These are phyloP conservation scores for Trichoderma brevicompactum DNA, from an alignment of 2,329 filamentous ascomycete species.

Conservation along the genomic window DNA sequence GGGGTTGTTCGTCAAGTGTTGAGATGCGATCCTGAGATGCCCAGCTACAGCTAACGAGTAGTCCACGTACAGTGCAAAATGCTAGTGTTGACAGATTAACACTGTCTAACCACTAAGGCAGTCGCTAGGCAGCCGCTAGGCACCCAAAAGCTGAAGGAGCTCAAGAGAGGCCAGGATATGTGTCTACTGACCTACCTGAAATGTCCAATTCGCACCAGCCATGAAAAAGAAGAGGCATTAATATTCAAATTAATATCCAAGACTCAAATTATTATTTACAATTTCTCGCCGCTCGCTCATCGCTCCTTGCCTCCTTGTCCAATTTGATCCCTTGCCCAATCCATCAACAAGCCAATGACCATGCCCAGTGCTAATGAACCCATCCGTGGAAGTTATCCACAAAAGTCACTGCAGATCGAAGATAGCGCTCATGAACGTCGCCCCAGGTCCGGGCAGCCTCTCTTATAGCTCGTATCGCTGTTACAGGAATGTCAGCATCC, in stretches of 20 bases:
- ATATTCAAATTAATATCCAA: background rate
- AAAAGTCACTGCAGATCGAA: slow-evolving; percentile 72
- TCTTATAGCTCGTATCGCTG: slow-evolving; percentile 72
- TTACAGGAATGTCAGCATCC: slow-evolving; percentile 23
- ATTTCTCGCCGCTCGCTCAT: background rate
- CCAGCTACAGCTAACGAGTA: background rate
- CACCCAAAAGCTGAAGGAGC: background rate
- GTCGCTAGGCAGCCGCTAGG: background rate
- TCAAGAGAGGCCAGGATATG: background rate
- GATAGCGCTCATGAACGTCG: slow-evolving; percentile 66
- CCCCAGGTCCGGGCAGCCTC: slow-evolving; percentile 77
- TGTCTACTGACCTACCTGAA: too few relatives aligned
- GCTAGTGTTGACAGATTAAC: background rate
- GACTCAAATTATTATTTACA: background rate
- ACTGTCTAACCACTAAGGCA: slow-evolving; percentile 11
- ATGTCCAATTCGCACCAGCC: too few relatives aligned
- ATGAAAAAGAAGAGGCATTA: too few relatives aligned
- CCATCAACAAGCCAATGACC: background rate
- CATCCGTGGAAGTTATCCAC: slow-evolving; percentile 75
- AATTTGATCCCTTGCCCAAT: background rate
- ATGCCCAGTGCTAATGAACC: slow-evolving; percentile 39
- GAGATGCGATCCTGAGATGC: slow-evolving; percentile 2
- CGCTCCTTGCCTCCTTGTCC: background rate
- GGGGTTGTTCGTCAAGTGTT: slow-evolving; percentile 4
- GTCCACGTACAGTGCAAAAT: slow-evolving; percentile 17